These are phyloP conservation scores for Pezicula radicicola DNA, from an alignment of 2,329 filamentous ascomycete species.

Conservation along the genomic window DNA sequence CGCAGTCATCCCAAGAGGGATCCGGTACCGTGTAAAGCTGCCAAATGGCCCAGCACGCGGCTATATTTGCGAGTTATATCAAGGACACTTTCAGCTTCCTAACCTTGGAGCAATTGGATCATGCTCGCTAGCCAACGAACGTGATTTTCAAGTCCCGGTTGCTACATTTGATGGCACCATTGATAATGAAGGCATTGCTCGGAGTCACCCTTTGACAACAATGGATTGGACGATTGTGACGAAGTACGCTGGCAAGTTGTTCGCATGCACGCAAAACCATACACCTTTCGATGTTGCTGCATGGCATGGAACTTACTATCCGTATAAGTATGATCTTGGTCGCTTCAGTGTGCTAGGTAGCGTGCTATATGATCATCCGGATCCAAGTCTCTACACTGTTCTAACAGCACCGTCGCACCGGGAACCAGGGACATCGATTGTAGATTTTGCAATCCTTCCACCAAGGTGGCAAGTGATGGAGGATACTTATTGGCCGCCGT, in stretches of 20 bases:
- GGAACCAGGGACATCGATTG: conserved; percentile 48
- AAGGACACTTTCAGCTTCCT: conserved; percentile 59
- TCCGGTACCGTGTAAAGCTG: conserved; percentile 57
- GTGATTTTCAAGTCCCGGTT: conserved; percentile 60
- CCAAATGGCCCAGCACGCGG: conserved; percentile 56
- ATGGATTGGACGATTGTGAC: conserved; percentile 46
- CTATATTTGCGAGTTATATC: conserved; percentile 63
- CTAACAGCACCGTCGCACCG: conserved; percentile 53
- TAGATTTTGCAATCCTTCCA: conserved; percentile 60
- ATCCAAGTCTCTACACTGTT: conserved; percentile 72
- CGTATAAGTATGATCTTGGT: conserved; percentile 75
- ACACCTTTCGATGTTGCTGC: conserved; percentile 73
- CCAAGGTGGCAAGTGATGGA: conserved; percentile 58
- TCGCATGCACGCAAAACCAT: conserved; percentile 61
- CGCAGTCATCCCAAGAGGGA: conserved; percentile 59
- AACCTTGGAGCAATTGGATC: conserved; percentile 63
- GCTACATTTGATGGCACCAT: conserved; percentile 39
- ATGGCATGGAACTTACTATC: conserved; percentile 76
- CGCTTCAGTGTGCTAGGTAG: conserved; percentile 71
- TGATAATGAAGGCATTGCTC: conserved; percentile 22
- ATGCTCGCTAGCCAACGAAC: conserved; percentile 58
- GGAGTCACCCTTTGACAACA: conserved; percentile 17
- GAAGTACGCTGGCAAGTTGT: conserved; percentile 65
- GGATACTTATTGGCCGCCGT: conserved; percentile 53
- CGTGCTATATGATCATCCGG: conserved; percentile 57